Percentiles rank a stretch among this genome's conserved stretches.
Evolutionary conservation across 2,329 filamentous ascomycete genomes (phyloP).

Genomic region (Furcasterigmium furcatum): DNA sequence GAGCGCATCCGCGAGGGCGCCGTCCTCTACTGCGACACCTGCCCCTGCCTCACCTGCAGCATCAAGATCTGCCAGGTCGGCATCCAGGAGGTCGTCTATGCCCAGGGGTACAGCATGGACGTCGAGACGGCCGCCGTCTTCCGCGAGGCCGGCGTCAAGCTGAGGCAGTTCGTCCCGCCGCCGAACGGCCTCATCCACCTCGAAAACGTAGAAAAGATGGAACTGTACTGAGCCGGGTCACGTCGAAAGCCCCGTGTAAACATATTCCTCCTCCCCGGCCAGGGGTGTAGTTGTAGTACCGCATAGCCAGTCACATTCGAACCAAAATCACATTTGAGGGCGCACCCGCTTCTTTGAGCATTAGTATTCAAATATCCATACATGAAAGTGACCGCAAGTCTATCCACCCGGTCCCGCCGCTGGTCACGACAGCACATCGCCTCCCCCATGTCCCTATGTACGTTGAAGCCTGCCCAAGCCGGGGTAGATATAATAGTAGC

Average conservation of each 20-base stretch:
- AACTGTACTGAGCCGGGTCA: slow-evolving; percentile 24
- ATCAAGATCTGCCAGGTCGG: slow-evolving; percentile 98
- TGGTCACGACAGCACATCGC: background rate
- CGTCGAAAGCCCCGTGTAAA: background rate
- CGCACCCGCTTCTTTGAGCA: background rate
- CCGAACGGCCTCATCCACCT: slow-evolving; percentile 63
- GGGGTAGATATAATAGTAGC: too few relatives aligned
- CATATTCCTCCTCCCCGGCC: too few relatives aligned
- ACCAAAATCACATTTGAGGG: too few relatives aligned
- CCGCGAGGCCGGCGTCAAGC: slow-evolving; percentile 73
- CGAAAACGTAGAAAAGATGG: slow-evolving; percentile 56
- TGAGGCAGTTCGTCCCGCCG: slow-evolving; percentile 85
- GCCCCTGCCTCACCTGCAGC: slow-evolving; percentile 93
- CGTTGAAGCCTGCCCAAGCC: background rate
- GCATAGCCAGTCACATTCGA: too few relatives aligned
- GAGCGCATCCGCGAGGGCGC: slow-evolving; percentile 82
- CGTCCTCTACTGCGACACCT: slow-evolving; percentile 92
- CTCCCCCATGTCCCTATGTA: background rate
- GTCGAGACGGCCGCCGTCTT: slow-evolving; percentile 78
- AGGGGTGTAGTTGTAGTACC: too few relatives aligned
- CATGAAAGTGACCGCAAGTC: background rate
- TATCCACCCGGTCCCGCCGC: background rate
- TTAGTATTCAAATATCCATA: background rate
- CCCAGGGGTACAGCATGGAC: slow-evolving; percentile 93
- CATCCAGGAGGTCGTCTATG: slow-evolving; percentile 93